phyloP scores from a whole-genome alignment of 1,139 yeast genomes.

The Dujonia santamariae region DNA sequence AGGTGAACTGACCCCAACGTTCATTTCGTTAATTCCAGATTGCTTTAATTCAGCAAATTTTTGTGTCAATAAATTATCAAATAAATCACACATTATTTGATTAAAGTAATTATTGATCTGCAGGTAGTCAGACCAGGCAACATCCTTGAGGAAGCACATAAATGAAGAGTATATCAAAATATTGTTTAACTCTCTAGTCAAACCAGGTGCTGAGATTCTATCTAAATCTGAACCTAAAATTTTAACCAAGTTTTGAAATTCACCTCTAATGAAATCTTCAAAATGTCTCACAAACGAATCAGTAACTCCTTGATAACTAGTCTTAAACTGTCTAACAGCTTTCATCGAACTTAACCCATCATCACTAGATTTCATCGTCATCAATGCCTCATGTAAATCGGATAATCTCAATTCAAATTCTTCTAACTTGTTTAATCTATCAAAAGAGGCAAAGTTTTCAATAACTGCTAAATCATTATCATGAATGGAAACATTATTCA shows the following conservation, averaged over 20 bases:
- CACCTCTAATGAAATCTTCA: conserved; percentile 39
- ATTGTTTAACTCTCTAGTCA: conserved; percentile 36
- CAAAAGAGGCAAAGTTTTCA: conserved; percentile 47
- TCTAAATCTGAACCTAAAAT: conserved; percentile 24
- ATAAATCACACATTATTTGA: conserved; percentile 22
- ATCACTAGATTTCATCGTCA: conserved; percentile 49
- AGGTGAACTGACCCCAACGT: conserved; percentile 10
- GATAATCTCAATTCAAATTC: conserved; percentile 56
- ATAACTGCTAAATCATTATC: conserved; percentile 51
- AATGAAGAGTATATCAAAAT: conserved; percentile 59
- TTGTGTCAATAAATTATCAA: conserved; percentile 24
- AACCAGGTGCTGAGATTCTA: conserved; percentile 20
- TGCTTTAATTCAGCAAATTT: conserved; percentile 22
- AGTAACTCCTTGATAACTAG: conserved; percentile 58
- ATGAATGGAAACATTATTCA: conserved; percentile 67
- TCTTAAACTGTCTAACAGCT: conserved; percentile 69
- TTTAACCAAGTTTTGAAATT: conserved; percentile 36
- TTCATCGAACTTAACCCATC: conserved; percentile 60
- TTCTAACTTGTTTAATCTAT: conserved; percentile 41
- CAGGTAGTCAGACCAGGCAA: conserved; percentile 33
- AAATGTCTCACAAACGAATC: conserved; percentile 50
- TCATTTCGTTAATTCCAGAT: too few species aligned
- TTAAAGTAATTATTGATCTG: conserved; percentile 30
- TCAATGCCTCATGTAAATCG: conserved; percentile 63
- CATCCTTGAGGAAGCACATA: conserved; percentile 62